Base-by-base conservation (phyloP, 1,284 basidiomycete species). In the Naganishia sp. region DNA sequence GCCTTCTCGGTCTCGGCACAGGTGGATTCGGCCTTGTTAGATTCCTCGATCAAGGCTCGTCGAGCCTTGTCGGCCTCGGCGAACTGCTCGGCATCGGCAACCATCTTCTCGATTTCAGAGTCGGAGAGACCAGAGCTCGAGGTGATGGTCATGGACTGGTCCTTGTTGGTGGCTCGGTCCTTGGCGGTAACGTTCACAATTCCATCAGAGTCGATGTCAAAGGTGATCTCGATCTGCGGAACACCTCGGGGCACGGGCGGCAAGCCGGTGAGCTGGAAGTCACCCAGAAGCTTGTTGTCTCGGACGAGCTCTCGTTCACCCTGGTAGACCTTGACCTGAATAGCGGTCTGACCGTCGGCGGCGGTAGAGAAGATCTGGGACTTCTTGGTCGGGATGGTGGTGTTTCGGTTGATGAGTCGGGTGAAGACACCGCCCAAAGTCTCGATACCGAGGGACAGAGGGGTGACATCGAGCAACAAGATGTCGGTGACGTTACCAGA, bases 341-440 rank as follows among this genome's bases (percentile, higher is more conserved):
- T 95, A 45, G 93, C 92, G 42, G 89, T 95, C 83, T 95, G 96
- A 70, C 92, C 88, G 73, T 96, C 92, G 67, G 92, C 95, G 54
- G 95, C 95, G 25, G 96, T 99, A 23, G 95, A 98, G 86, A 98
- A 99, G 65, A 90, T 90, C 80, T 98, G 94, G 3, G 92, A 94
- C 87, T 99, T 98, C 87, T 98, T 99, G 76, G 94, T 98, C 23
- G 95, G 95, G 82, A 98, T 98, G 69, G 95, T 98, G 21, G 95
- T 99, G 85, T 99, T 99, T 70, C 95, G 90, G 79, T 87, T 89
- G 82, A 94, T 94, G 60, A 93, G 85, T 69, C 83, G 81, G 70
- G 95, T 98, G 89, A 97, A 94, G 81, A 97, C 94, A 89, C 95
- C 95, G 82, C 96, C 95, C 74, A 94, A 92, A 66, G 94, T 99